These are phyloP conservation scores for Gossypium sturtianum DNA, from an alignment of 345 rosid species.

Conservation along the genomic window DNA sequence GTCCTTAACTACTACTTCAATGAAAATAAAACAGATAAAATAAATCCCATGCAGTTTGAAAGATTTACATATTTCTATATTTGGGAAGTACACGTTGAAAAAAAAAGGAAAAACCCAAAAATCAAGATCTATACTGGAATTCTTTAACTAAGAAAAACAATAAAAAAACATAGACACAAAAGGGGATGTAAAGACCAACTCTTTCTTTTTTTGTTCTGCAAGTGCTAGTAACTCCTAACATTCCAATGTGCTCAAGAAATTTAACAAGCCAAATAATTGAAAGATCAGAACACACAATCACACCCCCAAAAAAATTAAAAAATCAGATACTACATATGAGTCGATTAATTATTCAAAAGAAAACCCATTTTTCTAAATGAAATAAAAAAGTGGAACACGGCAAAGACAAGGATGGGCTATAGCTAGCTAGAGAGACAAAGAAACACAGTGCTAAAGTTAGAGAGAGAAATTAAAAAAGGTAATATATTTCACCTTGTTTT, in stretches of 20 bases:
- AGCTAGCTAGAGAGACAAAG: neutral
- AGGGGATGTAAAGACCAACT: neutral
- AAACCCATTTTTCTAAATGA: neutral
- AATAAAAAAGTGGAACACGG: neutral
- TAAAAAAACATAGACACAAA: neutral
- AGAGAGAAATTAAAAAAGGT: neutral
- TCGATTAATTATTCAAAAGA: neutral
- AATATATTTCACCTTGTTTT: neutral
- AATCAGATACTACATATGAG: neutral
- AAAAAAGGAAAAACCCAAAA: neutral
- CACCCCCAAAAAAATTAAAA: neutral
- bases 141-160: neutral
- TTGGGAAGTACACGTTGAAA: neutral
- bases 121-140: neutral
- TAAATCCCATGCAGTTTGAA: neutral
- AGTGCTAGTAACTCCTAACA: neutral
- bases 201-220: neutral
- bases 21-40: neutral
- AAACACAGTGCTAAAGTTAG: neutral
- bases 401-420: neutral
- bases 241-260: neutral
- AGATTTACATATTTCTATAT: neutral
- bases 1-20: neutral
- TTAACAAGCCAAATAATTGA: neutral
- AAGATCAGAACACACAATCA: neutral